Evolutionary conservation across 2,329 filamentous ascomycete species (phyloP).

Genomic region (Talaromyces marneffei): DNA sequence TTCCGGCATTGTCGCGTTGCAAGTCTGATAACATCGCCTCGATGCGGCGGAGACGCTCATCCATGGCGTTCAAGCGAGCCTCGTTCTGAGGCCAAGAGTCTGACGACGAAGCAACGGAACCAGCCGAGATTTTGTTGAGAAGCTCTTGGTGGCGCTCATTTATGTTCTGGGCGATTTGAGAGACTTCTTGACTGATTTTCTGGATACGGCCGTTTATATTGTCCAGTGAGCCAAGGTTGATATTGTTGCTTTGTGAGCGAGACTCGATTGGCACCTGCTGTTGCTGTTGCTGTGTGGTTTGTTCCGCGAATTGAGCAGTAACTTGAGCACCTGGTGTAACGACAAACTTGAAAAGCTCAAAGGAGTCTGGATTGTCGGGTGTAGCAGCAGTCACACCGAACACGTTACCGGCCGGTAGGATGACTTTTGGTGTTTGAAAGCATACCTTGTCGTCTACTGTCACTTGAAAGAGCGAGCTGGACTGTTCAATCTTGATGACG

Average conservation of each 20-base stretch:
- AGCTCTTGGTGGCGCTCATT: constrained; percentile 51
- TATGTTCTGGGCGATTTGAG: constrained; percentile 46
- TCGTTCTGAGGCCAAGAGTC: constrained; percentile 23
- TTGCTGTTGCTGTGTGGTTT: constrained; percentile 25
- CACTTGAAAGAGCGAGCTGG: constrained; percentile 63
- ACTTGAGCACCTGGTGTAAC: constrained; percentile 40
- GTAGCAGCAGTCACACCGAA: constrained; percentile 85
- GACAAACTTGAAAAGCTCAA: constrained; percentile 84
- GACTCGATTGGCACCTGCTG: constrained; percentile 26
- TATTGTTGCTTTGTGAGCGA: constrained; percentile 35
- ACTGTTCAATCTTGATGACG: constrained; percentile 68
- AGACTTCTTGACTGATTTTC: constrained; percentile 54
- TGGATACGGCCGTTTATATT: constrained; percentile 80
- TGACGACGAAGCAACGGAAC: neutral
- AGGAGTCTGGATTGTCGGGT: constrained; percentile 86
- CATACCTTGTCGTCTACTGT: constrained; percentile 73
- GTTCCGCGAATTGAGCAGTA: constrained; percentile 28
- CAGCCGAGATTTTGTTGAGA: constrained; percentile 31
- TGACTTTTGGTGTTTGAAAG: constrained; percentile 73
- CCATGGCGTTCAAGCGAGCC: constrained; percentile 36
- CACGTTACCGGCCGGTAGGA: constrained; percentile 71
- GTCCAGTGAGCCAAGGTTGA: constrained; percentile 59
- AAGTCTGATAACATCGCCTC: constrained; percentile 48
- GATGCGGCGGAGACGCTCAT: constrained; percentile 48
- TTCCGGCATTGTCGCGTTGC: constrained; percentile 50